Percentiles rank a stretch among this genome's conserved stretches.
phyloP scores from a whole-genome alignment of 2,329 filamentous ascomycete genomes.

The Rhynchosporium agropyri region DNA sequence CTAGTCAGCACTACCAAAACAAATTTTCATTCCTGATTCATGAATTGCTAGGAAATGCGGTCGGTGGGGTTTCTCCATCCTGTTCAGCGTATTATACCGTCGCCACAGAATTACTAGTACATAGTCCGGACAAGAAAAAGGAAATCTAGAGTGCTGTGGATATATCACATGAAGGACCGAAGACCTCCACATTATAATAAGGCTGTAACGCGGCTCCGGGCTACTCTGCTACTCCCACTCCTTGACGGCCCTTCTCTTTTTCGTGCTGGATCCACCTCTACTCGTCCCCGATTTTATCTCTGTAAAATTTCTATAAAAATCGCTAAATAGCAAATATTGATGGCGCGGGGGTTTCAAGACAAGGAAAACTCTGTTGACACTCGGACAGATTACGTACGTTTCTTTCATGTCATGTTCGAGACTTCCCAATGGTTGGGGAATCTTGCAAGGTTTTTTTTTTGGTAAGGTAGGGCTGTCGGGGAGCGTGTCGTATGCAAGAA shows the following conservation, averaged over 20 bases:
- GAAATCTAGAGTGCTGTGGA: conserved; percentile 14
- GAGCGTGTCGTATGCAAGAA: conserved; percentile 5
- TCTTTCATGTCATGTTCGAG: conserved; percentile 5
- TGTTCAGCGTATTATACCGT: conserved; percentile 13
- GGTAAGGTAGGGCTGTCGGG: conserved; percentile 7
- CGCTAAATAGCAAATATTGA: too few species aligned
- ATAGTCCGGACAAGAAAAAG: conserved; percentile 6
- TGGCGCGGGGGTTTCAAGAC: background rate
- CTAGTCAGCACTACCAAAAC: background rate
- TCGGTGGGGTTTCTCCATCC: background rate
- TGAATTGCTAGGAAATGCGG: background rate
- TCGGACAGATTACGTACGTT: background rate
- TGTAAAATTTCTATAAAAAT: background rate
- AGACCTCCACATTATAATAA: background rate
- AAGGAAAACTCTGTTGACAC: background rate
- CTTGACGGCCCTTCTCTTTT: conserved; percentile 18
- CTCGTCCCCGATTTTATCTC: conserved; percentile 14
- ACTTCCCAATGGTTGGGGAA: background rate
- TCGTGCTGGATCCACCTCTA: conserved; percentile 14
- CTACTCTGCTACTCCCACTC: background rate
- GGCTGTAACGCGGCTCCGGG: conserved; percentile 10
- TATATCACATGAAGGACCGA: conserved; percentile 5
- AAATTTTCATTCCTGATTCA: conserved; percentile 13
- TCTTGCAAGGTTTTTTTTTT: conserved; percentile 6
- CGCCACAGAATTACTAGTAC: conserved; percentile 20